Conservation (phyloP, 768 basidiomycete genomes). For the Phaffia australis region DNA sequence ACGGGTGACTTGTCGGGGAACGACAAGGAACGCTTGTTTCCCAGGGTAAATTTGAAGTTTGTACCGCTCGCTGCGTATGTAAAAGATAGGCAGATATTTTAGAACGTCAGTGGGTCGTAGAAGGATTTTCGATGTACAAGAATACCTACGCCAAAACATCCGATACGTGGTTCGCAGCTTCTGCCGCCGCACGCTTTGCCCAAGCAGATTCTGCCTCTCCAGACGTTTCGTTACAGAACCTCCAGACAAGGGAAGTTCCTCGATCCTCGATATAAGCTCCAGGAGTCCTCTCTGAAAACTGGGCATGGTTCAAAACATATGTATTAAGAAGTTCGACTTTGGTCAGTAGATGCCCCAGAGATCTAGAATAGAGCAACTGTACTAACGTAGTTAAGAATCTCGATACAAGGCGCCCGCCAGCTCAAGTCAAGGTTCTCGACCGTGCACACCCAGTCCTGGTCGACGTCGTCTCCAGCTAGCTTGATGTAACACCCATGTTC, state of each 20-base stretch:
- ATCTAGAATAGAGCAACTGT: background rate
- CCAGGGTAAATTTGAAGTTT: constrained; percentile 27
- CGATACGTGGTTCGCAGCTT: constrained; percentile 85
- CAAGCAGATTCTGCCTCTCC: constrained; percentile 52
- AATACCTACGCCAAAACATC: constrained; percentile 38
- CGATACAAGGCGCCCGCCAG: constrained; percentile 70
- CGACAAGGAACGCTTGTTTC: constrained; percentile 22
- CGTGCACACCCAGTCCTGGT: constrained; percentile 63
- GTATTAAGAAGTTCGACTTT: constrained; percentile 8
- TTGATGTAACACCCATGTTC: constrained; percentile 83
- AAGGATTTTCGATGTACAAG: background rate
- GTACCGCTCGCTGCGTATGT: constrained; percentile 20
- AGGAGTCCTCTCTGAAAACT: constrained; percentile 84
- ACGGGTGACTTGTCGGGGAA: constrained; percentile 17
- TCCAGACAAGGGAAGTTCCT: constrained; percentile 70
- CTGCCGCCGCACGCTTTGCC: constrained; percentile 76
- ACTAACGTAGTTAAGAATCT: constrained; percentile 73
- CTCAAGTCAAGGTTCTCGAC: constrained; percentile 64
- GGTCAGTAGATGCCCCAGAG: background rate
- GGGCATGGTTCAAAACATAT: background rate
- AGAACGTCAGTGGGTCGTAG: background rate
- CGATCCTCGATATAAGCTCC: constrained; percentile 75
- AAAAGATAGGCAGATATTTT: background rate
- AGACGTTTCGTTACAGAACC: constrained; percentile 53
- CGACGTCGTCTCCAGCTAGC: constrained; percentile 39